These are phyloP conservation scores for Triadica sebifera DNA, from an alignment of 345 rosid genomes.

Conservation along the genomic window DNA sequence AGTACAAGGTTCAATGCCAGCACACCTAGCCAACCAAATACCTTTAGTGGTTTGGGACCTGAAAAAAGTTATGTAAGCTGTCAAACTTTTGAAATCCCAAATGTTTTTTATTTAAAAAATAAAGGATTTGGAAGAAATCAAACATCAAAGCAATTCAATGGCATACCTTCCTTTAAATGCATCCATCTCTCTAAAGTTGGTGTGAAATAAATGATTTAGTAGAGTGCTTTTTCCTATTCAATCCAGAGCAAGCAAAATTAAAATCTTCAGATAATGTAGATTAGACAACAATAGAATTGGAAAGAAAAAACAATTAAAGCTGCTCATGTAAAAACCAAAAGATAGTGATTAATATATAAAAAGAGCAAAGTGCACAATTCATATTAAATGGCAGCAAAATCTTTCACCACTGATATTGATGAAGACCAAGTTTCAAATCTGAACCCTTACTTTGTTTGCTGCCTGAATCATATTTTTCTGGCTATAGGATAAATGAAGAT, in stretches of 20 bases:
- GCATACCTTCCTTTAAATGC: slow-evolving; percentile 93
- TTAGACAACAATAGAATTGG: neutral
- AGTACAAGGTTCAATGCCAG: slow-evolving; percentile 90
- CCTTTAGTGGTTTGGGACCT: slow-evolving; percentile 99
- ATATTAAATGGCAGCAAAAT: neutral
- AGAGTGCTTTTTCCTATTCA: slow-evolving; percentile 94
- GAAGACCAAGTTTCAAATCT: neutral
- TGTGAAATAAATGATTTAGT: slow-evolving; percentile 78
- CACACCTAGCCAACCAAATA: slow-evolving; percentile 88
- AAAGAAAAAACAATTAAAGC: neutral
- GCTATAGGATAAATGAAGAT: neutral
- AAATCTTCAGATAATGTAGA: slow-evolving; percentile 3
- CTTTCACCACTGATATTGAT: neutral
- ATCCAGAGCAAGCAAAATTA: slow-evolving; percentile 29
- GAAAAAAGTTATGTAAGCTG: slow-evolving; percentile 16
- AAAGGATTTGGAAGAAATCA: slow-evolving; percentile 5
- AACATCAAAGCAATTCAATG: slow-evolving; percentile 17
- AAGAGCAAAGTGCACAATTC: neutral
- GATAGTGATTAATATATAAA: neutral
- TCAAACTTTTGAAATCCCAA: neutral
- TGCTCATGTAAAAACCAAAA: neutral
- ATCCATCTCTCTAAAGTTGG: slow-evolving; percentile 98
- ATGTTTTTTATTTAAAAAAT: neutral
- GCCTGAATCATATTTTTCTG: neutral
- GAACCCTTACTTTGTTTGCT: neutral